phyloP scores from a whole-genome alignment of 352 stramenopile species.

The Globisporangium paroecandrum region DNA sequence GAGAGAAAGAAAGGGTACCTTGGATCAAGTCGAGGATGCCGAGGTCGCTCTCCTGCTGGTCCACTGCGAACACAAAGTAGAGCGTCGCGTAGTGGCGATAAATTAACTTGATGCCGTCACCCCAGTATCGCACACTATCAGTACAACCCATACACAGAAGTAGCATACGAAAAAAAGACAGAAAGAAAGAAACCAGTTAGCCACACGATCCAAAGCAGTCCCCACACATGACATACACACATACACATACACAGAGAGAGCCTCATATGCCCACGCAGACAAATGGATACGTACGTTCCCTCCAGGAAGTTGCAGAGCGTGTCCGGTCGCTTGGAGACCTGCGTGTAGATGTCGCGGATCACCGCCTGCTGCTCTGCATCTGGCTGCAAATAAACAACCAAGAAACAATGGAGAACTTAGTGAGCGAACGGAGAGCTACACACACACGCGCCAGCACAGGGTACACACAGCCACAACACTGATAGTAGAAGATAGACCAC shows the following conservation, averaged over 20 bases:
- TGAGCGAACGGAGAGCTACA: background rate
- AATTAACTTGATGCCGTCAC: conserved; percentile 98
- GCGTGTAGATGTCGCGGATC: conserved; percentile 97
- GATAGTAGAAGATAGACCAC: background rate
- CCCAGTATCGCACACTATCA: conserved; percentile 89
- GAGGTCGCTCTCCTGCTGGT: conserved; percentile 98
- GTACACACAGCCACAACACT: background rate
- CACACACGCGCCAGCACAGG: background rate
- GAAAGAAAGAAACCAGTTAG: conserved; percentile 2
- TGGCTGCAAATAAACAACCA: conserved; percentile 39
- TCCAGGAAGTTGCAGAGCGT: conserved; percentile 99
- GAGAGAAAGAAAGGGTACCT: conserved; percentile 39
- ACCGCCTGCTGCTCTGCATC: conserved; percentile 97
- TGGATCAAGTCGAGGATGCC: conserved; percentile 99
- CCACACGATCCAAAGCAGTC: background rate
- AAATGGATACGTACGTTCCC: conserved; percentile 75
- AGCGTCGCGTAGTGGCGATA: conserved; percentile 99
- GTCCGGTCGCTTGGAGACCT: conserved; percentile 97
- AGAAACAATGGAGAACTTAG: background rate
- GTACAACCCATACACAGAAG: background rate
- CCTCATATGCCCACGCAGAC: background rate
- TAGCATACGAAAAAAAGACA: conserved; percentile 10
- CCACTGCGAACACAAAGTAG: conserved; percentile 99
- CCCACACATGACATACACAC: background rate
- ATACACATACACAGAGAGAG: background rate